A percentile compares a stretch with the other conserved stretches of the same genome.
Conservation (phyloP, 2,329 filamentous ascomycete genomes). For the Pyrenophora teres region DNA sequence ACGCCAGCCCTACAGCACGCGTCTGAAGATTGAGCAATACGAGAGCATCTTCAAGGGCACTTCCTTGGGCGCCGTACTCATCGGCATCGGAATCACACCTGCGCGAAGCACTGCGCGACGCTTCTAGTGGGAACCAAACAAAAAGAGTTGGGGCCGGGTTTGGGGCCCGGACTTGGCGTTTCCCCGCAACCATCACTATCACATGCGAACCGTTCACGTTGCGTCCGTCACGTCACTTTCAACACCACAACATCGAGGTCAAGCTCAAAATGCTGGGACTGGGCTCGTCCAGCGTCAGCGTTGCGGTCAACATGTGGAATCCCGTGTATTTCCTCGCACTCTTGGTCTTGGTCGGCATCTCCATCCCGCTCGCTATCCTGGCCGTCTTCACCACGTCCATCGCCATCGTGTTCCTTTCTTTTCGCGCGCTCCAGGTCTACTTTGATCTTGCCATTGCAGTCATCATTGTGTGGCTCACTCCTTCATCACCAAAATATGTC, state of each 20-base stretch:
- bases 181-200: conserved; percentile 18
- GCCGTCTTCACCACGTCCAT: conserved; percentile 47
- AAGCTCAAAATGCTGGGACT: conserved; percentile 20
- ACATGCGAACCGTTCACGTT: conserved; percentile 18
- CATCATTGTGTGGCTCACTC: conserved; percentile 44
- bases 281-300: conserved; percentile 17
- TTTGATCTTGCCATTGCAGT: conserved; percentile 49
- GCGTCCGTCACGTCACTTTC: not conserved
- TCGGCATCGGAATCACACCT: conserved; percentile 32
- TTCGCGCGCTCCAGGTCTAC: conserved; percentile 50
- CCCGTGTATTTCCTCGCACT: conserved; percentile 43
- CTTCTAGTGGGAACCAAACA: conserved; percentile 13
- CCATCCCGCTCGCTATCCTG: conserved; percentile 48
- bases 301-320: conserved; percentile 31
- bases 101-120: conserved; percentile 25
- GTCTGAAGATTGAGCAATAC: conserved; percentile 45
- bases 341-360: conserved; percentile 44
- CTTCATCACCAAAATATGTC: conserved; percentile 23
- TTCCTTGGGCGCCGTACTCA: conserved; percentile 33
- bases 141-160: not conserved
- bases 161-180: conserved; percentile 11
- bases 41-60: conserved; percentile 48
- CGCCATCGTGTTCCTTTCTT: conserved; percentile 45
- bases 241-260: not conserved
- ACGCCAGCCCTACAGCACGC: conserved; percentile 40